Evolutionary conservation across 805 yeast species (phyloP), one percentile per base, ranked within the genome.

Genomic region (Teunomyces barrocoloradensis): DNA sequence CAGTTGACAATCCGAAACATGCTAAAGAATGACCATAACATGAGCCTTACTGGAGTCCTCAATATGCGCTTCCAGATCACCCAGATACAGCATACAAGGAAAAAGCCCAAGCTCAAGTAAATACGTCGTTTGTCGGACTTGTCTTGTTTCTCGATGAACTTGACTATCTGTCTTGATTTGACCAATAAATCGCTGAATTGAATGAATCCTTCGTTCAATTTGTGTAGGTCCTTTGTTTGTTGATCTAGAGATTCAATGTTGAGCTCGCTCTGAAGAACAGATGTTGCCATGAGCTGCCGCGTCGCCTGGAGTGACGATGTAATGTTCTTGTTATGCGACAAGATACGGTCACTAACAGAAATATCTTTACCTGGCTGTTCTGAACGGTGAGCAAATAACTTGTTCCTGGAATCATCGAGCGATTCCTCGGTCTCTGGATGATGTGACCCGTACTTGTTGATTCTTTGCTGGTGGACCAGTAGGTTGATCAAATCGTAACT

Each of bases 71-170:
- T 64, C 76, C 80, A 79, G 1, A 78, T 44, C 6, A 79, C 75
- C 79, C 80, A 78, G 5, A 64, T 57, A 48, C 80, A 72, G 34
- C 78, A 77, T 1, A 69, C 47, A 20, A 68, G 47, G 45, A 79
- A 73, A 48, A 79, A 74, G 13, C 73, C 77, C 4, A 78, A 48
- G 23, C 81, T 69, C 45, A 73, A 50, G 56, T 78, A 79, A 21
- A 79, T 79, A 37, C 79, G 67, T 43, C 70, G 58, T 47, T 78
- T 70, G 52, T 80, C 84, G 3, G 66, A 61, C 45, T 69, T 65
- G 53, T 80, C 81, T 44, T 80, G 77, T 53, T 74, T 77, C 51
- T 79, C 81, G 36, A 80, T 79, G 42, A 75, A 70, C 51, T 68
- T 70, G 35, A 80, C 81, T 35, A 80, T 68, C 20, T 69, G 69